Evolutionary conservation across 1,139 yeast genomes (phyloP).

Genomic region (Kodamaea derodonti): DNA sequence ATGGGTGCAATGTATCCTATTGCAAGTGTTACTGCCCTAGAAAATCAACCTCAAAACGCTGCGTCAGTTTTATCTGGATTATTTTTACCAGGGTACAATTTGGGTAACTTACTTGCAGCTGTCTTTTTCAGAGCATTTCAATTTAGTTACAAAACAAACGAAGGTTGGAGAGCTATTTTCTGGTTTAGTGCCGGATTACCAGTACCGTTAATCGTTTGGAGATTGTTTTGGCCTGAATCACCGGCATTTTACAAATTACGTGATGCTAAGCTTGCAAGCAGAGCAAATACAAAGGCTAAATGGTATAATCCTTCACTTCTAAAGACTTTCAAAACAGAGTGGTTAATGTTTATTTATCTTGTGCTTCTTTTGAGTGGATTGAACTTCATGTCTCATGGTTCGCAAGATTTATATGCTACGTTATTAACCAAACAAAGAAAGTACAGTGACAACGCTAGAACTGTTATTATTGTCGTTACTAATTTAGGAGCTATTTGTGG

Average conservation of each 20-base stretch:
- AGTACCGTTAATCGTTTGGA: conserved; percentile 50
- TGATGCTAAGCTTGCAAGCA: conserved; percentile 1
- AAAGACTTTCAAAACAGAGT: conserved; percentile 31
- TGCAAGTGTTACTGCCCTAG: conserved; percentile 64
- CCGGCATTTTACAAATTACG: conserved; percentile 7
- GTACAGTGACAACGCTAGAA: conserved; percentile 31
- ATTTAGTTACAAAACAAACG: conserved; percentile 34
- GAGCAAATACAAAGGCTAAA: not conserved
- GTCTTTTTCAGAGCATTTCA: conserved; percentile 61
- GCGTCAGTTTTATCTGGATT: conserved; percentile 63
- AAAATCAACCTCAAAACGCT: conserved; percentile 59
- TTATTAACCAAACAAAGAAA: conserved; percentile 38
- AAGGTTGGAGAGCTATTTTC: conserved; percentile 72
- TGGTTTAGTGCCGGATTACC: conserved; percentile 80
- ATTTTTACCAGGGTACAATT: conserved; percentile 70
- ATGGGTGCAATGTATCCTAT: conserved; percentile 72
- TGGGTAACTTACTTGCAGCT: conserved; percentile 64
- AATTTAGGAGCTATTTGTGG: conserved; percentile 51
- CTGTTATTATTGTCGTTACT: conserved; percentile 43
- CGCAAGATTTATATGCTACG: conserved; percentile 53
- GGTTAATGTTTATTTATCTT: conserved; percentile 41
- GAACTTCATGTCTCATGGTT: conserved; percentile 53
- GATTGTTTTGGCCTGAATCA: conserved; percentile 42
- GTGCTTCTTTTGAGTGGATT: conserved; percentile 45
- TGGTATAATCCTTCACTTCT: conserved; percentile 4